These are phyloP conservation scores for Aspergillus pseudoviridinutans DNA, from an alignment of 2,329 filamentous ascomycete species.

Conservation along the genomic window DNA sequence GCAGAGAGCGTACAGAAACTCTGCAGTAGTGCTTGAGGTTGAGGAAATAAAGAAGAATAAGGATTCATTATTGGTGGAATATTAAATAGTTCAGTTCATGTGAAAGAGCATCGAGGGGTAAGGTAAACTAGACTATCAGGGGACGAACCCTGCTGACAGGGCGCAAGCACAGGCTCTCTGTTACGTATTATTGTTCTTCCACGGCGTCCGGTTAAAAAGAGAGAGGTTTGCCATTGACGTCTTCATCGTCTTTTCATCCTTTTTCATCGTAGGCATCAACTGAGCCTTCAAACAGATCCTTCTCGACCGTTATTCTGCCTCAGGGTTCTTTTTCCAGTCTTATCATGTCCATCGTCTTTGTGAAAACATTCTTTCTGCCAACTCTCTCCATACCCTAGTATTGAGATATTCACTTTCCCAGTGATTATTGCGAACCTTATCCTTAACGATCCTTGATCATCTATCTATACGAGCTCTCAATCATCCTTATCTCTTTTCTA, in stretches of 20 bases:
- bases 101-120: background rate
- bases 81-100: background rate
- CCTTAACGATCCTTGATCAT: background rate
- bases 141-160: background rate
- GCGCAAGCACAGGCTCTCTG: background rate
- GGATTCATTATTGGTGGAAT: too few relatives aligned
- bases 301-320: background rate
- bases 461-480: background rate
- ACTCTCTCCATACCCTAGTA: conserved; percentile 16
- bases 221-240: background rate
- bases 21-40: too few relatives aligned
- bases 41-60: too few relatives aligned
- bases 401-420: conserved; percentile 7
- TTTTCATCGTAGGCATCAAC: conserved; percentile 8
- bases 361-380: conserved; percentile 11
- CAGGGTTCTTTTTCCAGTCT: background rate
- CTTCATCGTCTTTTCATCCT: conserved; percentile 5
- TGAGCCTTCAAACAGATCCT: background rate
- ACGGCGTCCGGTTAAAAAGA: background rate
- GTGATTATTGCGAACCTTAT: background rate
- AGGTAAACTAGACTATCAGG: too few relatives aligned
- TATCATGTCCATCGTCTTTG: conserved; percentile 19
- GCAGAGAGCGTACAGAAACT: background rate
- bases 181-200: background rate
- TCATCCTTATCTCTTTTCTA: background rate